A percentile compares a stretch with the other conserved stretches of the same genome.
Evolutionary conservation across 108 stramenopile species (phyloP).

Genomic region (Cyclostephanos tholiformis): DNA sequence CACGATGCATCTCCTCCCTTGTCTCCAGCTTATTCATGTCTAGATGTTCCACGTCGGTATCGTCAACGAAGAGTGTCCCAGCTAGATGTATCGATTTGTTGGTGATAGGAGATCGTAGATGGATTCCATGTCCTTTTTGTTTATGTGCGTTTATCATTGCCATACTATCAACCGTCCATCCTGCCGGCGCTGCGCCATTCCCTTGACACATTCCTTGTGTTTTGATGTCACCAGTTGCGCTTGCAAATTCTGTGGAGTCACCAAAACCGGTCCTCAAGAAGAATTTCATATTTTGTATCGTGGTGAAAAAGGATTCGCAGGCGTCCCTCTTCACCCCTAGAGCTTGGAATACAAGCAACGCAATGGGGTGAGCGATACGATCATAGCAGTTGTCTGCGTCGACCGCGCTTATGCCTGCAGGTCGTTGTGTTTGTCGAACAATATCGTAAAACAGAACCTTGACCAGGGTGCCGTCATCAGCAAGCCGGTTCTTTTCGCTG

Average conservation of each 20-base stretch:
- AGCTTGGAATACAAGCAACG: conserved; percentile 4
- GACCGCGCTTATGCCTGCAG: conserved; percentile 4
- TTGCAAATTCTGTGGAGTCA: not conserved
- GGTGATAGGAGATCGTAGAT: not conserved
- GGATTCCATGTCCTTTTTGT: not conserved
- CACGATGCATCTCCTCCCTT: not conserved
- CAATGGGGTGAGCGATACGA: not conserved
- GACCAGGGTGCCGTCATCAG: conserved; percentile 12
- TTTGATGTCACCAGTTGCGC: not conserved
- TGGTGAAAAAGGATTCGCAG: not conserved
- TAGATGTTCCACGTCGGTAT: not conserved
- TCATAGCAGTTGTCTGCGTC: conserved; percentile 22
- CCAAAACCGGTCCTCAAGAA: conserved; percentile 4
- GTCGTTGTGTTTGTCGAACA: not conserved
- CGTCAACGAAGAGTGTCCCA: not conserved
- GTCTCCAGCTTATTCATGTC: not conserved
- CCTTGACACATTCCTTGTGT: conserved; percentile 9
- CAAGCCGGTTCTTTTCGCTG: conserved; percentile 16
- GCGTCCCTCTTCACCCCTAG: not conserved
- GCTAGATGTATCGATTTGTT: not conserved
- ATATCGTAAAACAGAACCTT: conserved; percentile 8
- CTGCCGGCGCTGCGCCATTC: not conserved
- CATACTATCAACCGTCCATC: not conserved
- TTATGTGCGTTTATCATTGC: conserved; percentile 1
- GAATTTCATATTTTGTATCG: conserved; percentile 6